Base-by-base conservation (phyloP, 306 rosid species). In the Prunus mume region DNA sequence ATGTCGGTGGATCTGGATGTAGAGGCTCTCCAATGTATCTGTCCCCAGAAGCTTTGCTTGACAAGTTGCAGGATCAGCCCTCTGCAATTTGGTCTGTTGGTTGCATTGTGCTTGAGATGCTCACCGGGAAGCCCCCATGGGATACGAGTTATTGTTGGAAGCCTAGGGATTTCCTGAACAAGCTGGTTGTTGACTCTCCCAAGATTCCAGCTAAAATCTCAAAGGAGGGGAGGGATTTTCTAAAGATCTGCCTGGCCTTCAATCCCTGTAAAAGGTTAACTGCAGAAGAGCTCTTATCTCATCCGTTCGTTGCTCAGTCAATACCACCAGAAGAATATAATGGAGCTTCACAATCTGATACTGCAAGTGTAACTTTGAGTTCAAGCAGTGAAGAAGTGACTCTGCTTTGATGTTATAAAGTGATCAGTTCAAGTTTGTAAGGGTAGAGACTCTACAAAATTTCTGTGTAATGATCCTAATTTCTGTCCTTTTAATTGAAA, bases 31-130 rank as follows among this genome's bases (percentile, higher is more conserved):
- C 63, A 3, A 12, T 45, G 64, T 82, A 77, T 71, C 47, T 77
- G 79, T 70, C 79, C 1, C 79, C 85, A 0, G 85, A 82, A 57
- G 49, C 76, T 7, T 65, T 82, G 67, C 41, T 77, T 15, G 22
- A 72, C 18, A 3, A n/a, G 38, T 51, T 72, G 3, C 82, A 77
- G 17, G 85, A 68, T 12, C 58, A 70, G 11, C 12, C 75, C 1
- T 66, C 79, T 15, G 85, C 77, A 73, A 77, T 82, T 60, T 82
- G 85, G 85, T 78, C 79, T 1, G 45, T 77, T 3, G 82, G 82
- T 14, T 77, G 82, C 41, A 22, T 77, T 22, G 85, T 77, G 15
- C 70, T 78, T 11, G 66, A 82, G 70, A 82, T 82, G 85, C 78
- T 82, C 1, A 72, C 82, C 5, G 82, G 79, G 9, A 66, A 61